Base-by-base conservation (phyloP, 1,284 basidiomycete species). In the Tilletia indica region DNA sequence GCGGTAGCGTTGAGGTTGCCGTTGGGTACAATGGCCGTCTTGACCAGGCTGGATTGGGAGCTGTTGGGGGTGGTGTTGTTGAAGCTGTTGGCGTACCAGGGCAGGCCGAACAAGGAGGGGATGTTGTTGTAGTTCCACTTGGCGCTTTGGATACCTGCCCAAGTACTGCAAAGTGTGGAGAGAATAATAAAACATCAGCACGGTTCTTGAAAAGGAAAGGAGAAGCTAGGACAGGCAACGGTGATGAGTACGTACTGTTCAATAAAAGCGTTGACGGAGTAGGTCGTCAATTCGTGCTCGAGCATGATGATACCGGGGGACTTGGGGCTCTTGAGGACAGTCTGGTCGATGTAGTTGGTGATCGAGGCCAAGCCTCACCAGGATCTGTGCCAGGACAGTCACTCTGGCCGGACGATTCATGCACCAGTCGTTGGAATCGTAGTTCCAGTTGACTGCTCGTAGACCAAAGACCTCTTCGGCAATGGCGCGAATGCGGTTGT, bases 381-480 rank as follows among this genome's bases (percentile, higher is more conserved):
- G 77, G 77, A 19, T 61, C 68, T 66, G 72, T 68, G 16, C 78
- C 79, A 34, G 79, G 78, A 36, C 79, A 80, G 4, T 25, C 72
- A 3, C 70, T 61, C 56, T 58, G 11, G 25, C 77, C 78, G 48
- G 49, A 73, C 31, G 76, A 76, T 72, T 80, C 36, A 80, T 71
- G 70, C 79, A 80, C 79, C 79, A 81, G 70, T 81, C 79, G 70
- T 80, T 76, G n/a, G 78, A 74, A 54, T 80, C 79, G 70, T 74
- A 74, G 73, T 77, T 93, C 80, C 80, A 81, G 72, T 76, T 76
- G 72, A 81, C 80, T 56, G 72, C 90, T 19, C 86, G 77, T n/a
- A 82, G 68, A 47, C 80, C 80, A 61, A 82, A 74, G 39, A 80
- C 77, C 21, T 80, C 67, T 49, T 70, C 73, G 67, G 80, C 80